Base-by-base conservation (phyloP, 345 rosid species). In the Gynandropsis gynandra region DNA sequence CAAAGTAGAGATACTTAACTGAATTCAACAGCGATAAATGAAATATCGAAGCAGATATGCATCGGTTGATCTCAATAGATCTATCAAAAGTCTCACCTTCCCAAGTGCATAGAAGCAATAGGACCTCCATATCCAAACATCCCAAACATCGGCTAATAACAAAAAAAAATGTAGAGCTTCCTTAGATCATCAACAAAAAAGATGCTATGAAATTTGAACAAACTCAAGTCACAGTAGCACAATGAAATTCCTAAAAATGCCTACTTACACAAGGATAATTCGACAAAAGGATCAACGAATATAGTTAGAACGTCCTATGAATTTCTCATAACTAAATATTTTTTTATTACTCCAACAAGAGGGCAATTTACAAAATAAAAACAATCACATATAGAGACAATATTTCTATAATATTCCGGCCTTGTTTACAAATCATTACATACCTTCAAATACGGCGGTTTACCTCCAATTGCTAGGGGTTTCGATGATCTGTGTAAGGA, bases 361-460 rank as follows among this genome's bases (percentile, higher is more conserved):
- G n/a, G n/a, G n/a, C n/a, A n/a, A 24, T 24, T 5, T 5, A 24
- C 29, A 24, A 2, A 2, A 24, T 24, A 5, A 2, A 24, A 24
- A 24, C 2, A 24, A 24, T 24, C 29, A 24, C 4, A 24, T 2
- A 24, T 24, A 24, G 29, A 24, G 2, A 24, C 5, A 5, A 24
- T 24, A 5, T 24, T 5, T 24, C 29, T 24, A 24, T 2, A 24
- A 2, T 24, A 24, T 24, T 24, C 29, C 5, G 29, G 5, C 29
- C 2, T 2, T 24, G 35, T 64, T 24, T 36, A 17, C 10, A 32
- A 36, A 58, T 42, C 41, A 59, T 14, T 24, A 24, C 20, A 10
- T 76, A 82, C 87, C 83, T n/a, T 74, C 19, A 85, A 74, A 42
- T 78, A 85, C 19, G 90, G 95, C 42, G 89, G 95, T 50, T 68